Percentiles rank a stretch among this genome's conserved stretches.
Conservation (phyloP, 208 protist genomes). For the Entamoeba nuttalli region DNA sequence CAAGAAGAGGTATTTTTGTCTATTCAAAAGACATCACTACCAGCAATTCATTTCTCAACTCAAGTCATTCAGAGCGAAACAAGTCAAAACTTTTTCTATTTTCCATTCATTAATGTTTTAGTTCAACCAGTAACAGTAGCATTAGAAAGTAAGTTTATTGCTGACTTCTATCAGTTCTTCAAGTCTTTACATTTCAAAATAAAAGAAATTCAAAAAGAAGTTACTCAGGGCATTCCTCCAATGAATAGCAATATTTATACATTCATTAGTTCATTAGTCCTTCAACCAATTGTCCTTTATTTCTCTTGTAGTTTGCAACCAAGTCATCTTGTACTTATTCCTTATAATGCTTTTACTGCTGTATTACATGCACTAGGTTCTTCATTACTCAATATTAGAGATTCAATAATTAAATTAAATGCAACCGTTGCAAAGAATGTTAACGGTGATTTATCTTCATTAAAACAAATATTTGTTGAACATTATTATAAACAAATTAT, state of each 20-base stretch:
- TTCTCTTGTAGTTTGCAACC: background rate
- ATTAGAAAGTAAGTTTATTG: background rate
- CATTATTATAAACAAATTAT: background rate
- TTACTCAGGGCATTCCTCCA: background rate
- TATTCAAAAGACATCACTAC: background rate
- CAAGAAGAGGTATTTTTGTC: background rate
- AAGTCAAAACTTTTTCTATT: background rate
- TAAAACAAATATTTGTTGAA: background rate
- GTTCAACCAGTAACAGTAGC: background rate
- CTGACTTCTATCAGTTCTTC: background rate
- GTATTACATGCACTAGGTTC: background rate
- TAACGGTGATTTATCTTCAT: background rate
- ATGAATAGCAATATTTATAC: background rate
- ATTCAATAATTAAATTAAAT: background rate
- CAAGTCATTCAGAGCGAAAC: background rate
- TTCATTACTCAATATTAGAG: background rate
- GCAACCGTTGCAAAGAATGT: background rate
- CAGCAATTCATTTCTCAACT: background rate
- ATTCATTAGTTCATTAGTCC: background rate
- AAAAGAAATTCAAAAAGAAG: background rate
- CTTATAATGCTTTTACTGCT: background rate
- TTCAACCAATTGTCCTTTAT: background rate
- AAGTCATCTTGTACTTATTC: background rate
- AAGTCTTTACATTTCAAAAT: background rate
- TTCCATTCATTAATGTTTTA: background rate